Conservation (phyloP, 352 stramenopile genomes). For the Pilasporangium apinafurcum region DNA sequence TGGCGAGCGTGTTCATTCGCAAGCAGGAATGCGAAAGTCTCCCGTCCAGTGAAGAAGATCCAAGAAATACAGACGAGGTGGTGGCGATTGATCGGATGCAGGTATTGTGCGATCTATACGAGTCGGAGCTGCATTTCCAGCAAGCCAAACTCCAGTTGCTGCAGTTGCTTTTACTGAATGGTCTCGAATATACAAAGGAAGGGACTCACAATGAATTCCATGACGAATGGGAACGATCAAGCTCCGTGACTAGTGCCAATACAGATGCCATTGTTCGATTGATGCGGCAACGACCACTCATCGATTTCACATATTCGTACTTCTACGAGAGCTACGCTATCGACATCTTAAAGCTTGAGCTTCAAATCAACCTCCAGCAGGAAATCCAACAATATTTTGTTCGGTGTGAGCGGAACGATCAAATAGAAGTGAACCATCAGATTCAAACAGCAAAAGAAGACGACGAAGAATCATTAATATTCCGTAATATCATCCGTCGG, state of each 20-base stretch:
- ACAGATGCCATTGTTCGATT: constrained; percentile 9
- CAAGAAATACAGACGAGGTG: not conserved
- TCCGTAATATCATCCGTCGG: constrained; percentile 12
- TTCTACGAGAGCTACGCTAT: constrained; percentile 52
- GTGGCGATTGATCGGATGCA: constrained; percentile 43
- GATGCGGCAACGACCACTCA: constrained; percentile 19
- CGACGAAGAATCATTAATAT: constrained; percentile 6
- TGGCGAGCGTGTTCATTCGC: constrained; percentile 36
- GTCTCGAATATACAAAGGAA: constrained; percentile 6
- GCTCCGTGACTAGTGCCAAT: constrained; percentile 2
- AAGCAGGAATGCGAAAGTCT: constrained; percentile 37
- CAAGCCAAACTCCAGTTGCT: constrained; percentile 31
- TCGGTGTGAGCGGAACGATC: not conserved
- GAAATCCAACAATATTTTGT: constrained; percentile 21
- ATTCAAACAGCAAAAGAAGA: constrained; percentile 3
- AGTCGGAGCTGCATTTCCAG: constrained; percentile 37
- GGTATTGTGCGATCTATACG: constrained; percentile 48
- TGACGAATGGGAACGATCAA: not conserved
- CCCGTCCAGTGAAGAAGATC: constrained; percentile 7
- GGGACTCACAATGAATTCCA: not conserved
- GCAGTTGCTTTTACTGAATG: constrained; percentile 18
- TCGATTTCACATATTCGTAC: constrained; percentile 50
- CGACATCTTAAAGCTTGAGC: constrained; percentile 39
- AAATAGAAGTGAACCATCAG: not conserved
- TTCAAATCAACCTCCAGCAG: constrained; percentile 28